Base-by-base conservation (phyloP, 2,329 filamentous ascomycete genomes). In the Ophiostoma angusticollis region DNA sequence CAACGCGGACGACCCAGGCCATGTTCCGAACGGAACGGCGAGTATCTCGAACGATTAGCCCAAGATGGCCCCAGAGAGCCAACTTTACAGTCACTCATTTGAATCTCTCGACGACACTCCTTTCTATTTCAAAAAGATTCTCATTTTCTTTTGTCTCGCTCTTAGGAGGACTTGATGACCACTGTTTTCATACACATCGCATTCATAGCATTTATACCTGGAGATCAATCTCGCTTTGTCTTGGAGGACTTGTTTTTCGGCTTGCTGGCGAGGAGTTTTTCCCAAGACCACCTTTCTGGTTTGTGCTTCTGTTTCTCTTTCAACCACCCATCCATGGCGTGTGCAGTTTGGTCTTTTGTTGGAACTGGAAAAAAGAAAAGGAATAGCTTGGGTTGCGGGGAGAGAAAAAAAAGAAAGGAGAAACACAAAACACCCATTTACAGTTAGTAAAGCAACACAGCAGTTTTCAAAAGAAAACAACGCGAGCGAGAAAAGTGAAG, bases 1-100 rank as follows among this genome's bases (percentile, higher is more conserved):
- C 3, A 78, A 78, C 50, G 68, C 72, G 13, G 70, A 70, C 45
- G 64, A 74, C 41, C 71, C 69, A 16, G 48, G 48, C 6, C 39
- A 63, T 19, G 48, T 47, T 37, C 61, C 61, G 8, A 67, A 62
- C 45, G 50, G 54, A 27, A 64, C 61, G 12, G 55, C 56, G 22
- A 48, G 36, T 6, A 41, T 39, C 33, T 34, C 21, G 2, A 19
- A 9, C 13, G 23, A 31, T 16, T 13, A 13, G 19, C 6, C 21
- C 22, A 33, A 39, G 21, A 31, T 35, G 31, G 22, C 16, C 31
- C 19, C n/a, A 11, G 6, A 14, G 16, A 16, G 16, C 22, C 27
- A 44, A 44, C 31, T 38, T 35, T 35, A 35, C n/a, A n/a, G 38
- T 36, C 43, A 31, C 37, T 45, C 43, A 8, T 45, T 45, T 24